Base-by-base conservation (phyloP, 352 stramenopile species). In the Pythium scleroteichum region DNA sequence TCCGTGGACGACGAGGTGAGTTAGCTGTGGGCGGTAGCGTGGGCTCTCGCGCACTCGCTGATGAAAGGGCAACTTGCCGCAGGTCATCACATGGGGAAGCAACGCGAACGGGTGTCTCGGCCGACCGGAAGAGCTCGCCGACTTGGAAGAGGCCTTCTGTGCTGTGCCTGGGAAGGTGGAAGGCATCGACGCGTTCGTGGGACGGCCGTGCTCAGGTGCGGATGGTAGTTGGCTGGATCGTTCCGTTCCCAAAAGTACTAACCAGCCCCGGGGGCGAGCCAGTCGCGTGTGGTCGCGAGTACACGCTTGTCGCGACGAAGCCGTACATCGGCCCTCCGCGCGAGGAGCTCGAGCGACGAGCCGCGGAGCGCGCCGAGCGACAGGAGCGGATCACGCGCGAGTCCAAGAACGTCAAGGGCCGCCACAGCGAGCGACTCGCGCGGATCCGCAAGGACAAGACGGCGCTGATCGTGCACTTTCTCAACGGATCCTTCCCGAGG, bases 241-340 rank as follows among this genome's bases (percentile, higher is more conserved):
- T 35, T 35, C 29, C 10, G 10, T 35, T 10, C 5, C 29, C n/a
- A n/a, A n/a, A n/a, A 35, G 29, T 10, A 35, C 29, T 35, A 35
- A 35, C 29, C 5, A 10, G 29, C 29, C 10, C 29, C 10, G 29
- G 5, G 5, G 29, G 29, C 10, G 10, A 10, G 29, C 24, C 38
- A 94, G 86, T 97, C 62, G 89, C 94, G 6, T 95, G 84, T 68
- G 94, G 91, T 23, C 86, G 90, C 4, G 92, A 98, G 64, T 98
- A 95, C 50, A 98, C 92, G 0, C 50, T 98, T 22, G 80, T 98
- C 13, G 90, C 88, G 2, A 98, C 94, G 0, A 96, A 96, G 62
- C 90, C 94, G 8, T 98, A 98, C 69, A 85, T 97, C n/a, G 94
- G 92, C 2, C 87, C 90, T 4, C 82, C 64, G 17, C 58, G 53